Base-by-base conservation (phyloP, 257 asterid genomes). In the Solanum virginianum region DNA sequence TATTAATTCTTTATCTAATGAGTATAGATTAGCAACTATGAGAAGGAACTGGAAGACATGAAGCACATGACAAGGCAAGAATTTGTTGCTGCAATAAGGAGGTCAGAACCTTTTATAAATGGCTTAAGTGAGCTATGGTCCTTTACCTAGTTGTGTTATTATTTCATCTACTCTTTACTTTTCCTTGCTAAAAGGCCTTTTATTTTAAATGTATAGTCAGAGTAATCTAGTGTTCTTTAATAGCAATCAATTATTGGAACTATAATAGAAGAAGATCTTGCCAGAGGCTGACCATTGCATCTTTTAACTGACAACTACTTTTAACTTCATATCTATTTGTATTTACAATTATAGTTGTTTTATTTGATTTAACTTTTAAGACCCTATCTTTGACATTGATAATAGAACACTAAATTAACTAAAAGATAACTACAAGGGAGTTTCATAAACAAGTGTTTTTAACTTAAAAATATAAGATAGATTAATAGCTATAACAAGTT, bases 1-100 rank as follows among this genome's bases (percentile, higher is more conserved):
- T 70, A 17, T 65, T 29, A 39, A 26, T 16, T 16, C 3, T 29
- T 80, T 32, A 8, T 39, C 57, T 36, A 11, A 4, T 60, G 32
- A 81, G 60, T 84, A 80, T 89, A 96, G 99, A 96, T 94, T 55
- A 94, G 88, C 87, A 93, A 89, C 92, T 96, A 96, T 85, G 99
- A 96, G 91, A 96, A 93, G 86, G 99, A 96, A 87, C 16, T 93
- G 4, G 99, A 96, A 83, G 99, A 94, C 41, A 96, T 96, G 99
- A 96, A 96, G 83, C 84, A 94, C 80, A 94, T 96, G 99, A 96
- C 99, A 1, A 90, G 99, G 43, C 99, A 96, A 85, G 99, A 96
- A 90, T 96, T 94, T 88, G 99, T 96, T 83, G 99, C 98, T 53
- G 91, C 98, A 2, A 93, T 96, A 18, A 90, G 99, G 90, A 93